Conservation (phyloP, 352 stramenopile species). For the Pythium brassicae region DNA sequence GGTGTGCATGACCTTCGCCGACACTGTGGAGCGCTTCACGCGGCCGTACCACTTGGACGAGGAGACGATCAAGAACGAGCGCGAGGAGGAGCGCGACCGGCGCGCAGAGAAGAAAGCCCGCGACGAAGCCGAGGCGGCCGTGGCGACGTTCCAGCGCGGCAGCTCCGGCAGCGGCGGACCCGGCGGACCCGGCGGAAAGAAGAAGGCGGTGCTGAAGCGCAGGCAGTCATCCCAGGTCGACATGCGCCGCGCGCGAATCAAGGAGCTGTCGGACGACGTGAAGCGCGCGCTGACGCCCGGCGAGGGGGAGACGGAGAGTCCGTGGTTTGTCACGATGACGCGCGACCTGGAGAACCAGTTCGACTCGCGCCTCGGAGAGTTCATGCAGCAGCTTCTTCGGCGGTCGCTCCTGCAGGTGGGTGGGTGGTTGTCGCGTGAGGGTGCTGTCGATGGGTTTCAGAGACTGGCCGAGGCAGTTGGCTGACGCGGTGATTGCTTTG, state of each 20-base stretch:
- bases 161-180: conserved; percentile 6
- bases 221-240: conserved; percentile 74
- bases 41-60: conserved; percentile 79
- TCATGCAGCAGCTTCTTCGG: conserved; percentile 87
- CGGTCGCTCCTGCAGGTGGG: conserved; percentile 76
- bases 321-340: conserved; percentile 65
- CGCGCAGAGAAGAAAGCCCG: conserved; percentile 75
- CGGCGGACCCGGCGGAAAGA: conserved; percentile 42
- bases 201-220: conserved; percentile 43
- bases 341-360: conserved; percentile 84
- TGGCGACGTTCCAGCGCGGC: conserved; percentile 50
- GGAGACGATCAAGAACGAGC: conserved; percentile 81
- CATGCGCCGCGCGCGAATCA: conserved; percentile 73
- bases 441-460: not conserved
- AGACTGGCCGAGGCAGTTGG: not conserved
- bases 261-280: conserved; percentile 76
- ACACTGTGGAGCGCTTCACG: conserved; percentile 92
- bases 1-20: conserved; percentile 93
- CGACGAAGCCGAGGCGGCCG: conserved; percentile 71
- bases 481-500: not conserved
- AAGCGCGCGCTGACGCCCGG: conserved; percentile 64
- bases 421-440: not conserved
- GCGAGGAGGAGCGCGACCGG: conserved; percentile 69
- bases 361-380: conserved; percentile 79
- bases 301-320: conserved; percentile 64